Evolutionary conservation across 257 asterid species (phyloP).

Genomic region (Plectranthus barbatus): DNA sequence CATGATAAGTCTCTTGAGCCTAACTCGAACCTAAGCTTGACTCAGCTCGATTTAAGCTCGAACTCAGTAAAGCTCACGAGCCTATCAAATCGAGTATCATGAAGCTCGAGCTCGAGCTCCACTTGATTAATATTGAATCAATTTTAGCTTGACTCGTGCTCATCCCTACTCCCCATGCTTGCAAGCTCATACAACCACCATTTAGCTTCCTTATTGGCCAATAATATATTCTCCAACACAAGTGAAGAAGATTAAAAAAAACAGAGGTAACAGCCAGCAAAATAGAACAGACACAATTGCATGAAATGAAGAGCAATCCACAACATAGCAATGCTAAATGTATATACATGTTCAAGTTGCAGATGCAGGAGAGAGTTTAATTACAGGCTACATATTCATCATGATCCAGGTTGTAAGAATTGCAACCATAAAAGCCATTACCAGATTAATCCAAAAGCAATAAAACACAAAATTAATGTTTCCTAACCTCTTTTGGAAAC

Average conservation of each 20-base stretch:
- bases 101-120: too few species aligned
- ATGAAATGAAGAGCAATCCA: not conserved
- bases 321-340: slow-evolving; percentile 3
- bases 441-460: slow-evolving; percentile 9
- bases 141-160: too few species aligned
- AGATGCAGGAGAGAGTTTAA: slow-evolving; percentile 18
- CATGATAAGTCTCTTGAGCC: too few species aligned
- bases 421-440: not conserved
- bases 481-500: slow-evolving; percentile 31
- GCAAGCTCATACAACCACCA: slow-evolving; percentile 5
- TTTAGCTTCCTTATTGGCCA: not conserved
- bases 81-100: too few species aligned
- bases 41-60: too few species aligned
- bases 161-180: too few species aligned
- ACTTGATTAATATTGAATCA: too few species aligned
- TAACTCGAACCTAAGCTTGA: too few species aligned
- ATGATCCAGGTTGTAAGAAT: slow-evolving; percentile 7
- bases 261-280: not conserved
- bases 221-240: slow-evolving; percentile 11
- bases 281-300: not conserved
- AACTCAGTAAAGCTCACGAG: too few species aligned
- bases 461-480: not conserved
- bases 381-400: slow-evolving; percentile 16
- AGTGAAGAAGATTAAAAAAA: too few species aligned
- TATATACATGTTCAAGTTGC: slow-evolving; percentile 14